Base-by-base conservation (phyloP, 495 filamentous ascomycete species). In the Apiosordaria backusii region DNA sequence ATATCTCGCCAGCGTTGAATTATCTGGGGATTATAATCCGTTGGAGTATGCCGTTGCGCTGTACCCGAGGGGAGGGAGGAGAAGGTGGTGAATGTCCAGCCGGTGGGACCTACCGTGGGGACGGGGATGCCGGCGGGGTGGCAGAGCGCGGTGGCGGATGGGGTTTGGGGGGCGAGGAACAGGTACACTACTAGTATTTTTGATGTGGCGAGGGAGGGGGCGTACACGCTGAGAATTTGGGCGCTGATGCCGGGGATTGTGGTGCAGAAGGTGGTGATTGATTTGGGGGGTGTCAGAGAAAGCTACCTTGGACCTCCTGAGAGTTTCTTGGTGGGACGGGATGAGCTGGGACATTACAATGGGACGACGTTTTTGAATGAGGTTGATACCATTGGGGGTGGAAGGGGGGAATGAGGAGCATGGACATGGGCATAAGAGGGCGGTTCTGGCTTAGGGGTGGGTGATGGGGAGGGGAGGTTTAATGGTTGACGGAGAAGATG, bases 251-350 rank as follows among this genome's bases (percentile, higher is more conserved):
- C 87, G 50, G 86, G 85, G 22, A 77, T 91, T 1, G 78, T 90
- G n/a, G 79, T 92, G 57, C 86, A 91, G 78, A 91, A 89, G 77
- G 78, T 90, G 29, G 78, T 90, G 6, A 60, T 91, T 4, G 80
- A 92, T 75, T 67, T 91, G 58, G 89, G 89, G 0, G 89, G 89
- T n/a, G 84, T 90, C 6, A 78, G 85, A 61, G 73, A 77, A 26
- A 87, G 84, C 60, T 91, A 90, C 74, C 72, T 91, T 52, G 89
- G 89, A 1, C 89, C 89, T 62, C 88, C 88, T 4, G 87, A 89
- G 83, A 89, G 87, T 65, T 83, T 82, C 62, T 77, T 79, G 40
- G 81, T 85, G 0, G 82, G 82, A 2, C 73, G 74, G 15, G 81
- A 84, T 64, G 62, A 65, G 63, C 58, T 77, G 23, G 81, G 81